Percentiles rank a stretch among this genome's conserved stretches.
Evolutionary conservation across 805 yeast species (phyloP).

Genomic region (Candida ortonii): DNA sequence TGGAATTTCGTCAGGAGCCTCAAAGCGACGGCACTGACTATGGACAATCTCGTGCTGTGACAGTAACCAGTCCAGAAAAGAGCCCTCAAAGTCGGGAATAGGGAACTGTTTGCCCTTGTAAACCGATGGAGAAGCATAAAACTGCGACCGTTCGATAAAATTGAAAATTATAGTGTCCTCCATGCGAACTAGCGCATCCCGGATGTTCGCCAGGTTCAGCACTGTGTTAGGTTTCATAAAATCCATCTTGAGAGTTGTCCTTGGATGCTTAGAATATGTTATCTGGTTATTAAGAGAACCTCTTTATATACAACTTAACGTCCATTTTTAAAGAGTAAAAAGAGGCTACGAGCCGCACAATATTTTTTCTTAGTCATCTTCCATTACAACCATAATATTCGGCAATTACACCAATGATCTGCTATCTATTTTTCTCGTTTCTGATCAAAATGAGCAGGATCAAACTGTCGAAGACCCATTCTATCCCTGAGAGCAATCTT

Average conservation of each 20-base stretch:
- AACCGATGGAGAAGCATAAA: slow-evolving; percentile 68
- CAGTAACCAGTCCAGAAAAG: slow-evolving; percentile 85
- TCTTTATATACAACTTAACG: no score
- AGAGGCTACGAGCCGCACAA: no score
- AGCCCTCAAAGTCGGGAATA: slow-evolving; percentile 66
- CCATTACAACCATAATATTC: neutral
- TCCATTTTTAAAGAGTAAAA: no score
- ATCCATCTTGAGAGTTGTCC: slow-evolving; percentile 52
- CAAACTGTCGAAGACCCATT: no score
- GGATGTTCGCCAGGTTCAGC: slow-evolving; percentile 73
- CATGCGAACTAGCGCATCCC: slow-evolving; percentile 84
- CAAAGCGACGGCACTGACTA: slow-evolving; percentile 82
- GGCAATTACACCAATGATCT: neutral
- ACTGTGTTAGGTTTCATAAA: slow-evolving; percentile 81
- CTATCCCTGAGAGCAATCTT: slow-evolving; percentile 7
- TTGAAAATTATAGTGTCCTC: slow-evolving; percentile 94
- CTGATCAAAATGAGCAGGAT: no score
- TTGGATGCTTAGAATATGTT: no score
- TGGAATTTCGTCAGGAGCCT: slow-evolving; percentile 92
- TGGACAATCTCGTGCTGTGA: slow-evolving; percentile 70
- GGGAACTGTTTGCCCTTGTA: slow-evolving; percentile 56
- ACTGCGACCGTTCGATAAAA: slow-evolving; percentile 90
- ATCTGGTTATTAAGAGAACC: no score
- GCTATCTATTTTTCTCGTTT: no score
- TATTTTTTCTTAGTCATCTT: no score